These are phyloP conservation scores for Strobilomyces dryophilus DNA, from an alignment of 768 basidiomycete species.

Conservation along the genomic window DNA sequence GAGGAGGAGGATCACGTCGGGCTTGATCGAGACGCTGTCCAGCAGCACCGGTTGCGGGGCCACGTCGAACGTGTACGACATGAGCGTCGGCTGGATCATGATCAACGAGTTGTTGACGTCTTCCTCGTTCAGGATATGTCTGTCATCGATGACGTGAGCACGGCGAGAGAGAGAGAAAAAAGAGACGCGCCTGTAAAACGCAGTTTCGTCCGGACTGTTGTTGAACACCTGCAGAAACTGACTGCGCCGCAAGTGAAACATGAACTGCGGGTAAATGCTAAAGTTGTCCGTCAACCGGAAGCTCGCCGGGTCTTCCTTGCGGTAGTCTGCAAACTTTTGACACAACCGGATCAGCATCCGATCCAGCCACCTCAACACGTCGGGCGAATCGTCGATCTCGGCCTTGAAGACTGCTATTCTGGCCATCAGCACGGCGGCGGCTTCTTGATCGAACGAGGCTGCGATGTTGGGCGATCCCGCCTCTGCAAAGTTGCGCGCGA, in stretches of 20 bases:
- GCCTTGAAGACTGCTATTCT: slow-evolving; percentile 99
- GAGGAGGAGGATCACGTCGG: slow-evolving; percentile 91
- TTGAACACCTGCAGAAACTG: slow-evolving; percentile 99
- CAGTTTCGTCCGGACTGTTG: slow-evolving; percentile 99
- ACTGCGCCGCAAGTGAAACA: slow-evolving; percentile 97
- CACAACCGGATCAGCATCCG: slow-evolving; percentile 97
- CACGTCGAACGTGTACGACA: slow-evolving; percentile 95
- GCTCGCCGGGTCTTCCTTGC: slow-evolving; percentile 94
- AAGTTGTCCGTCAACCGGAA: slow-evolving; percentile 95
- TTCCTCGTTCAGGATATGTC: slow-evolving; percentile 93
- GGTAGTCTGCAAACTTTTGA: slow-evolving; percentile 98
- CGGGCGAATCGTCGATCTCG: slow-evolving; percentile 96
- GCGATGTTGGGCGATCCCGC: slow-evolving; percentile 94
- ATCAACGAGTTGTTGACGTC: slow-evolving; percentile 99
- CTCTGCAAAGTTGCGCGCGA: slow-evolving; percentile 96
- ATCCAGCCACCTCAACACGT: slow-evolving; percentile 96
- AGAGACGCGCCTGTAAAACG: slow-evolving; percentile 80
- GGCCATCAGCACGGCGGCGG: slow-evolving; percentile 96
- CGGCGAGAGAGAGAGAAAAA: background rate
- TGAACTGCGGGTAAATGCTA: slow-evolving; percentile 99
- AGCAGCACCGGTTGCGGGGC: slow-evolving; percentile 91
- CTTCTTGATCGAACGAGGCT: slow-evolving; percentile 95
- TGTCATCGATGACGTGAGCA: slow-evolving; percentile 28
- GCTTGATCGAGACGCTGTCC: slow-evolving; percentile 96
- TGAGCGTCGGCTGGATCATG: slow-evolving; percentile 99